phyloP scores from a whole-genome alignment of 208 protist species.

The Trypanosoma rangeli region DNA sequence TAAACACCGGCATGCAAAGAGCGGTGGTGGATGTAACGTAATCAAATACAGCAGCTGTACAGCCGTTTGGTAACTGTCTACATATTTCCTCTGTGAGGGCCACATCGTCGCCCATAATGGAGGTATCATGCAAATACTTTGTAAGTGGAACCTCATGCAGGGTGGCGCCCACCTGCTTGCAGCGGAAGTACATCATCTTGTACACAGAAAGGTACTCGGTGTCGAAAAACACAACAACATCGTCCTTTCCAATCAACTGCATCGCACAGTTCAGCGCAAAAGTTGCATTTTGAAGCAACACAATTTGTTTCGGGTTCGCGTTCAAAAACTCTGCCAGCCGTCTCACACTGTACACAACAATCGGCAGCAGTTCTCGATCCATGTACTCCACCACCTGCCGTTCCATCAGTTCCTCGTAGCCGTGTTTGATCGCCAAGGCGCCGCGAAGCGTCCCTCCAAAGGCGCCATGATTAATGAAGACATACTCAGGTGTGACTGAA shows the following conservation, averaged over 20 bases:
- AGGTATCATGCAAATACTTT: slow-evolving; percentile 57
- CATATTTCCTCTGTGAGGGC: slow-evolving; percentile 60
- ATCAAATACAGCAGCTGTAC: slow-evolving; percentile 81
- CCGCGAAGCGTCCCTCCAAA: slow-evolving; percentile 81
- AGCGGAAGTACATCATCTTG: slow-evolving; percentile 89
- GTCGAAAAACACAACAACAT: slow-evolving; percentile 83
- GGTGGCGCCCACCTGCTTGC: slow-evolving; percentile 62
- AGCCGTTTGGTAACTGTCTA: slow-evolving; percentile 60
- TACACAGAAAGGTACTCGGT: slow-evolving; percentile 88
- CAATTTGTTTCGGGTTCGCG: slow-evolving; percentile 74
- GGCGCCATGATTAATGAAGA: slow-evolving; percentile 93
- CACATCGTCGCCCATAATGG: slow-evolving; percentile 64
- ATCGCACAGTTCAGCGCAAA: slow-evolving; percentile 88
- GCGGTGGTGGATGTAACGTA: slow-evolving; percentile 89
- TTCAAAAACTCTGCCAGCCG: slow-evolving; percentile 67
- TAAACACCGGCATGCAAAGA: slow-evolving; percentile 74
- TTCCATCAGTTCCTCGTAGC: slow-evolving; percentile 76
- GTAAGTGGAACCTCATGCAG: slow-evolving; percentile 69
- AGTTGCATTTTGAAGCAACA: slow-evolving; percentile 90
- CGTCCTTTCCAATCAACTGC: slow-evolving; percentile 55
- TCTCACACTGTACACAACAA: slow-evolving; percentile 81
- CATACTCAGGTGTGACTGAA: slow-evolving; percentile 58
- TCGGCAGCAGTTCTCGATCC: slow-evolving; percentile 84
- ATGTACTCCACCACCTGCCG: slow-evolving; percentile 84
- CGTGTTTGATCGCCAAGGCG: slow-evolving; percentile 72